Percentiles rank a stretch among this genome's conserved stretches.
These are phyloP conservation scores for Phytophthora citricola DNA, from an alignment of 352 stramenopile species.

Conservation along the genomic window DNA sequence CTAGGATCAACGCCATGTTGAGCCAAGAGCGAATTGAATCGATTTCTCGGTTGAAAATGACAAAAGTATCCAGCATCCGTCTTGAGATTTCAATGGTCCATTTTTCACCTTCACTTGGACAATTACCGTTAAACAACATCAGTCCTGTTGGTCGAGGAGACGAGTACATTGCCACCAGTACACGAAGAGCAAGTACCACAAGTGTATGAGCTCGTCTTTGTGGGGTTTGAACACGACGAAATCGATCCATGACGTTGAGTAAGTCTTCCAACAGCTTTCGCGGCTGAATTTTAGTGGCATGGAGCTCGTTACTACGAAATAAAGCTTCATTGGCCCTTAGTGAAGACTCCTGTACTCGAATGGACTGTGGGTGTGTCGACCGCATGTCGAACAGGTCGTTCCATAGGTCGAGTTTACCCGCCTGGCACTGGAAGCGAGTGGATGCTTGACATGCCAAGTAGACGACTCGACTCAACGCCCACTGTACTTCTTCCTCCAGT, in stretches of 20 bases:
- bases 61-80: conserved; percentile 25
- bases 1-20: conserved; percentile 22
- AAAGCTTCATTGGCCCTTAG: conserved; percentile 38
- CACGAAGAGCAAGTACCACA: conserved; percentile 24
- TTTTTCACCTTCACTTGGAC: not conserved
- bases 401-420: conserved; percentile 40
- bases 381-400: conserved; percentile 38
- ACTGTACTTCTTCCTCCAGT: conserved; percentile 53
- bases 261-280: conserved; percentile 31
- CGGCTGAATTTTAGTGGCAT: conserved; percentile 22
- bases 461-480: conserved; percentile 39
- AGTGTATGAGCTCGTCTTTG: conserved; percentile 22
- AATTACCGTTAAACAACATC: conserved; percentile 21
- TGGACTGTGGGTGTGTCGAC: conserved; percentile 32
- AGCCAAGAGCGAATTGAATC: conserved; percentile 29
- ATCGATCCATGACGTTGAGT: conserved; percentile 30
- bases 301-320: conserved; percentile 42
- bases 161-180: conserved; percentile 22
- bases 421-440: conserved; percentile 51
- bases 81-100: conserved; percentile 23
- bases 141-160: conserved; percentile 11
- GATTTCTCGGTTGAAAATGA: conserved; percentile 18
- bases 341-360: conserved; percentile 44
- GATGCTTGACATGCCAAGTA: conserved; percentile 22
- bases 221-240: conserved; percentile 21